A percentile compares a stretch with the other conserved stretches of the same genome.
Conservation (phyloP, 306 rosid genomes). For the Rosa multiflora region DNA sequence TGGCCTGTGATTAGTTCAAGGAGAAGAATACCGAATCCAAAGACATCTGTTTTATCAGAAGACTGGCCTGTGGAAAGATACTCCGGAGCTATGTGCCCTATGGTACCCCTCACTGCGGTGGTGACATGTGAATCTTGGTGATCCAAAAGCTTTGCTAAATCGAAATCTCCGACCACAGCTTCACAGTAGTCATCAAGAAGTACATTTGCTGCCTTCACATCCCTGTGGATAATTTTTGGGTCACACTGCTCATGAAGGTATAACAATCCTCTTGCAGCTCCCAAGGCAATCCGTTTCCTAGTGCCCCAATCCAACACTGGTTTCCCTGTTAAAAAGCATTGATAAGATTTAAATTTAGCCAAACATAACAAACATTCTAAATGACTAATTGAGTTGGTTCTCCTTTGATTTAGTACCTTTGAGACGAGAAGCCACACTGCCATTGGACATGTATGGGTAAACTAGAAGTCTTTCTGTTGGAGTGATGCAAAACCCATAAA, state of each 20-base stretch:
- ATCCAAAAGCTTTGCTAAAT: constrained; percentile 93
- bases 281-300: constrained; percentile 83
- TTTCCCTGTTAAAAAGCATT: constrained; percentile 46
- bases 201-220: constrained; percentile 94
- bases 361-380: not conserved
- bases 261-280: constrained; percentile 85
- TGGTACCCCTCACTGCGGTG: constrained; percentile 93
- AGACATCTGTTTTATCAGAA: constrained; percentile 93
- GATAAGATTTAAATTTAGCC: constrained; percentile 14
- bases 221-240: constrained; percentile 92
- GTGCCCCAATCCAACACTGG: constrained; percentile 86
- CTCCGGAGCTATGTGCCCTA: constrained; percentile 95
- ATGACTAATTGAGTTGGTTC: not conserved
- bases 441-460: constrained; percentile 92
- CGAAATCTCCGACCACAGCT: constrained; percentile 96
- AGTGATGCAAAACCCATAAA: constrained; percentile 82
- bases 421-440: constrained; percentile 93
- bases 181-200: constrained; percentile 91
- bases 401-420: constrained; percentile 45
- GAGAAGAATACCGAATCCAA: constrained; percentile 87
- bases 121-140: constrained; percentile 96
- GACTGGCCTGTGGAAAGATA: constrained; percentile 97
- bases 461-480: constrained; percentile 80
- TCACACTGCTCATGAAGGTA: constrained; percentile 98
- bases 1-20: constrained; percentile 90